Base-by-base conservation (phyloP, 2,329 filamentous ascomycete species). In the Stachybotrys chlorohalonatus region DNA sequence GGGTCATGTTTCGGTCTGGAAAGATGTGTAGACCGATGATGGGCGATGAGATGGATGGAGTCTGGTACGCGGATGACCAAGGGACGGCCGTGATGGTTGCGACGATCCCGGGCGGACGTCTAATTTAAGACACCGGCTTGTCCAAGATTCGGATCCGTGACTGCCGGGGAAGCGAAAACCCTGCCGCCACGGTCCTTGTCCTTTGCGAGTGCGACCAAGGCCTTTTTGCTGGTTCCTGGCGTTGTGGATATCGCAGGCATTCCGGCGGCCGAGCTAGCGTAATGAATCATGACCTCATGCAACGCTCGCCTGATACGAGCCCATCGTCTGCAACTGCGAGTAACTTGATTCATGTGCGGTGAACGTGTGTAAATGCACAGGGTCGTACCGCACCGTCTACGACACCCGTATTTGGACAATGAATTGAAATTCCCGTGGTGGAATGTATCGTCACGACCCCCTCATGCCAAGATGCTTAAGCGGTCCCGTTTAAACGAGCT, bases 211-310 rank as follows among this genome's bases (percentile, higher is more conserved):
- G 36, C 13, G 36, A 42, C 13, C 24, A 24, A 24, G 36, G 36
- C 8, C 36, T 13, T 13, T 42, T 42, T 13, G 8, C 6, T 13
- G 36, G 36, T 42, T 42, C 36, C 36, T 42, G 36, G 13, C 8
- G 13, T 9, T 42, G 36, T 42, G 36, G 36, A 42, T 42, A 42
- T 42, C 13, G 36, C 8, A 13, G 13, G 36, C 9, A 42, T 42
- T 13, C 36, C 36, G 36, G 13, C 24, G 24, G 24, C 24, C 24
- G 2, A 42, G 36, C 36, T 42, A 42, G 13, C 2, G 36, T 42
- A 42, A 42, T 42, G 36, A 42, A 42, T 42, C 36, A 42, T 42
- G 79, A 0, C 73, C 77, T 24, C 71, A 80, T 52, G 78, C 77
- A 1, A 36, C 24, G 0, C 54, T 52, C 2, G 55, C 53, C 6